These are phyloP conservation scores for Globisporangium paddicum DNA, from an alignment of 352 stramenopile species.

Conservation along the genomic window DNA sequence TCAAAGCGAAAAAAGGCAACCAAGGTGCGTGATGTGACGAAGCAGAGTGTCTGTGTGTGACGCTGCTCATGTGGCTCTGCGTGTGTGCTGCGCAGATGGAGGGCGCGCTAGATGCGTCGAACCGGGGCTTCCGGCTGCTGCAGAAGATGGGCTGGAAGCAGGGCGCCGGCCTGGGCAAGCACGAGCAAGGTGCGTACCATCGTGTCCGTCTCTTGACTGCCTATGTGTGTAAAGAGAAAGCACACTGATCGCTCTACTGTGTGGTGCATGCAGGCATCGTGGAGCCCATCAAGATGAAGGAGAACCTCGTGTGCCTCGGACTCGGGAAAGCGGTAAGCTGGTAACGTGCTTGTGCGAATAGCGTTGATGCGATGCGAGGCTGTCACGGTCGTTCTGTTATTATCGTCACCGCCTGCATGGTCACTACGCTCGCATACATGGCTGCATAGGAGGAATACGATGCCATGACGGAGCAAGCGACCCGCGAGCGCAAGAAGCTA, in stretches of 20 bases:
- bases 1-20: too few relatives aligned
- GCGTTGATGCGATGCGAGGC: too few relatives aligned
- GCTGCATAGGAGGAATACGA: conserved; percentile 48
- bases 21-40: not conserved
- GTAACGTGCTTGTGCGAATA: too few relatives aligned
- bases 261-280: conserved; percentile 31
- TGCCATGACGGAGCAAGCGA: conserved; percentile 41
- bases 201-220: too few relatives aligned
- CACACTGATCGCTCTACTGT: too few relatives aligned
- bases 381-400: conserved; percentile 13
- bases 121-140: conserved; percentile 56
- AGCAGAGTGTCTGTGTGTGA: too few relatives aligned
- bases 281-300: conserved; percentile 54
- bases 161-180: conserved; percentile 43
- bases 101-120: conserved; percentile 32
- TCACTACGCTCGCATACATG: not conserved
- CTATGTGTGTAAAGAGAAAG: not conserved
- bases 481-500: conserved; percentile 44
- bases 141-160: conserved; percentile 59
- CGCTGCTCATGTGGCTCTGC: not conserved
- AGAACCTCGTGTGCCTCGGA: conserved; percentile 50
- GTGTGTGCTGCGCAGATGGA: conserved; percentile 10
- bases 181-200: conserved; percentile 37
- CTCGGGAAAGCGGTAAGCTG: conserved; percentile 53
- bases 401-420: not conserved